Evolutionary conservation across 1,284 basidiomycete species (phyloP).

Genomic region (Ceratobasidium sp.): DNA sequence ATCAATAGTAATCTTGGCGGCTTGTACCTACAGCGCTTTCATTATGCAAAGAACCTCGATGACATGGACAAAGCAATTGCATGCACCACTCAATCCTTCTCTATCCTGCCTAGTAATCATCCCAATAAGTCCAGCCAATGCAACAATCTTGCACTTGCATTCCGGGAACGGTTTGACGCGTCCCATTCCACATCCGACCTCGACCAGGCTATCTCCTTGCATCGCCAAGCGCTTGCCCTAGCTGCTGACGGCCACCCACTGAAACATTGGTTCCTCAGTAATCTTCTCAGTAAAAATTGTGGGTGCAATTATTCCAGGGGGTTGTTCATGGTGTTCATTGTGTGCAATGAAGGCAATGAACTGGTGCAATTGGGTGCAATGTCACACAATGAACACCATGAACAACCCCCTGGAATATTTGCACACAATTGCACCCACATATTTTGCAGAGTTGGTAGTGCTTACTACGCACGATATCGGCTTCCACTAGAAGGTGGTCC

Average conservation of each 20-base stretch:
- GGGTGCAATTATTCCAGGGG: no score
- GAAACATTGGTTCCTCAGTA: background rate
- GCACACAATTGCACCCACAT: no score
- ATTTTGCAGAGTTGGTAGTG: no score
- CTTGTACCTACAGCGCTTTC: background rate
- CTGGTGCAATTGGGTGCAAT: no score
- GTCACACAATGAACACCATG: no score
- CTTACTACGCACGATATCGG: background rate
- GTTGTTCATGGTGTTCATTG: no score
- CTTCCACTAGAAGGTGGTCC: background rate
- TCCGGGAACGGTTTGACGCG: background rate
- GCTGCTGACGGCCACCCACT: constrained; percentile 4
- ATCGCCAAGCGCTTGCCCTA: background rate
- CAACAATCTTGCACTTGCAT: background rate
- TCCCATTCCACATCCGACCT: background rate
- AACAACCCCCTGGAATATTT: no score
- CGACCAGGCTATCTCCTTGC: background rate
- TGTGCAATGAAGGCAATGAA: no score
- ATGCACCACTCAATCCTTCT: background rate
- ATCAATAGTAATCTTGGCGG: constrained; percentile 2
- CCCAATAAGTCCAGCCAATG: background rate
- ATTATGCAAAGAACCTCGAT: background rate
- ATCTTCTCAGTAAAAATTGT: no score
- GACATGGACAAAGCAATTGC: background rate
- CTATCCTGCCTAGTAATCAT: background rate